Conservation (phyloP, 805 yeast genomes). For the Maudiozyma saulgeensis region DNA sequence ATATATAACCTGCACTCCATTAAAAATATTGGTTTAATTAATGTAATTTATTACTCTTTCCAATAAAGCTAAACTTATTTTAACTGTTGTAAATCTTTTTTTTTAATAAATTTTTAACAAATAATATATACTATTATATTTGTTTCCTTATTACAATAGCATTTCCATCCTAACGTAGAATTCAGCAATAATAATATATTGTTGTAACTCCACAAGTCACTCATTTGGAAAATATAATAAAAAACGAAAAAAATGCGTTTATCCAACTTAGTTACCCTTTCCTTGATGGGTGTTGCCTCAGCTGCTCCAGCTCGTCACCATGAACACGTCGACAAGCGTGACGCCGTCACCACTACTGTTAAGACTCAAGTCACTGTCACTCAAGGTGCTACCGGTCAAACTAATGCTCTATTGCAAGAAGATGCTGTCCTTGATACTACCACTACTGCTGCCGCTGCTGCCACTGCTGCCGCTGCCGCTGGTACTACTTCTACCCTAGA, state of each 20-base stretch:
- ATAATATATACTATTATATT: too few relatives aligned
- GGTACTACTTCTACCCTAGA: conserved; percentile 12
- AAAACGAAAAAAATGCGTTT: conserved; percentile 35
- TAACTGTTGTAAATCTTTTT: too few relatives aligned
- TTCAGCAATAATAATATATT: not conserved
- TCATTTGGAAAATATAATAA: not conserved
- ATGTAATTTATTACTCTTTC: not conserved
- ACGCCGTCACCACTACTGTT: conserved; percentile 40
- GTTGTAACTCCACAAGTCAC: not conserved
- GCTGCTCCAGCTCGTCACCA: conserved; percentile 7
- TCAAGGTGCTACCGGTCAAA: conserved; percentile 5
- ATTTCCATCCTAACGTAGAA: not conserved
- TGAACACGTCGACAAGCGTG: conserved; percentile 33
- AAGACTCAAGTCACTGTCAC: conserved; percentile 29
- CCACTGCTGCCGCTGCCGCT: conserved; percentile 8
- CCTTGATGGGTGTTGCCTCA: conserved; percentile 1
- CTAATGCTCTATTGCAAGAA: conserved; percentile 1
- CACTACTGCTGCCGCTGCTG: conserved; percentile 6
- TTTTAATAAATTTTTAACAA: too few relatives aligned
- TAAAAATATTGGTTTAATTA: not conserved
- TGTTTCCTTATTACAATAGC: not conserved
- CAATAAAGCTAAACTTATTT: not conserved
- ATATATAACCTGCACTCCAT: not conserved
- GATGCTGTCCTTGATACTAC: conserved; percentile 24
- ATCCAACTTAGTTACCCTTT: conserved; percentile 30